phyloP scores from a whole-genome alignment of 257 asterid species.

The Solanum chiquidenum region DNA sequence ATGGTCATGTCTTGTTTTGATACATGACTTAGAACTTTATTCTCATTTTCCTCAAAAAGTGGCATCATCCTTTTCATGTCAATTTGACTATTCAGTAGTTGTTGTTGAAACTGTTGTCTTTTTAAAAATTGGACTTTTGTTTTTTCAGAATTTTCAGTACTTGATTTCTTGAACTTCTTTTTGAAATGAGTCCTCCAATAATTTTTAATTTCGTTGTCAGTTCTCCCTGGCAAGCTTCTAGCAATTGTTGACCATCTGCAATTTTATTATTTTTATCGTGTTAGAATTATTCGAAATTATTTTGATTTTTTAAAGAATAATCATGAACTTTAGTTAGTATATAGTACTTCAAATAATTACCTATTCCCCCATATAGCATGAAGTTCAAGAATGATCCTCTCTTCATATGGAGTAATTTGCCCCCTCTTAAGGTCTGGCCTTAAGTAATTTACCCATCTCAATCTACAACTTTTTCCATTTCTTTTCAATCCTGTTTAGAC shows the following conservation, averaged over 20 bases:
- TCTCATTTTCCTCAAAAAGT: neutral
- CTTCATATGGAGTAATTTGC: slow-evolving; percentile 38
- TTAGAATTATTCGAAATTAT: neutral
- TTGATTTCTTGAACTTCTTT: neutral
- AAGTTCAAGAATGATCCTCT: slow-evolving; percentile 41
- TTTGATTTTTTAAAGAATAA: neutral
- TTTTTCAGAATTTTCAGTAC: neutral
- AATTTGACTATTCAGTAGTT: neutral
- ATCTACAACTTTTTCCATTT: slow-evolving; percentile 49
- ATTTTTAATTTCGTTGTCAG: slow-evolving; percentile 49
- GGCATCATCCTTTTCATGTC: neutral
- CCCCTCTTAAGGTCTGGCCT: slow-evolving; percentile 52
- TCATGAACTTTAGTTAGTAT: neutral
- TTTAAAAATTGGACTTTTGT: neutral
- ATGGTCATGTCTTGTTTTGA: neutral
- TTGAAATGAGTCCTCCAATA: slow-evolving; percentile 57
- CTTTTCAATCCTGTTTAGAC: slow-evolving; percentile 29
- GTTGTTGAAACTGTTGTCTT: neutral
- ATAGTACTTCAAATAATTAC: slow-evolving; percentile 8
- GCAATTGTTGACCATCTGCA: slow-evolving; percentile 53
- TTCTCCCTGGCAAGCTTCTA: slow-evolving; percentile 43
- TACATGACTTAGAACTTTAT: neutral
- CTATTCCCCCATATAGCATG: slow-evolving; percentile 57
- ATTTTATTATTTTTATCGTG: too few relatives aligned
- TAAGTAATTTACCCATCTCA: slow-evolving; percentile 56